Evolutionary conservation across 179 eudicot species (phyloP), one percentile per base, ranked within the genome.

Genomic region (Sideroxylon spinosum): DNA sequence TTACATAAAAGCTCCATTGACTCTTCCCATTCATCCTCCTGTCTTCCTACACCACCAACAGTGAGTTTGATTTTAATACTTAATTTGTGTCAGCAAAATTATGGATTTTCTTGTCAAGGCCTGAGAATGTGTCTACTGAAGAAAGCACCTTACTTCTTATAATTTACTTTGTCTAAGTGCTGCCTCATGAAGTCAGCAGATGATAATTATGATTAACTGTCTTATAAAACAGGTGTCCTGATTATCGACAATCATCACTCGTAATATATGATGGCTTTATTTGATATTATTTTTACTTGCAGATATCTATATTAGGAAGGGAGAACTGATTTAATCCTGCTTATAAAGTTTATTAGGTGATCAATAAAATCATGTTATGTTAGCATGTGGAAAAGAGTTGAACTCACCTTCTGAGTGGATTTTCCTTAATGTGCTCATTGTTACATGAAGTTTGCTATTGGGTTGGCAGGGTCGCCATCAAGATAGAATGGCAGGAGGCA

Each of bases 401-500:
- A 37, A 37, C 44, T 37, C 44, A 37, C 0, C 44, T 3, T 37
- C 5, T 3, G 44, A 37, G 44, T 37, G 44, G 44, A 37, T 37
- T 37, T 37, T 1, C 44, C 3, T 37, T 37, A 37, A 37, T 37
- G 44, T 37, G 44, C 44, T 37, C 4, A n/a, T 9, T 74, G 22
- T 60, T 13, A 68, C 17, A 12, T 66, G 7, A 50, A 46, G 6
- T 44, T 29, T 29, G 7, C 37, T 49, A 8, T 73, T 61, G 71
- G 73, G 12, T 73, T 85, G 73, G 73, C 83, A 95, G 99, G 99
- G 99, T 79, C 89, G 89, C 68, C 85, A 86, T 83, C 94, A 95
- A 82, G 98, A 95, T 84, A 88, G 99, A 81, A 77, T 93, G 92
- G 93, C 97, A 20, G 99, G 99, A 22, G 99, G 99, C 63, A 93